Base-by-base conservation (phyloP, 441 rosid genomes). In the Gossypium gossypioides region DNA sequence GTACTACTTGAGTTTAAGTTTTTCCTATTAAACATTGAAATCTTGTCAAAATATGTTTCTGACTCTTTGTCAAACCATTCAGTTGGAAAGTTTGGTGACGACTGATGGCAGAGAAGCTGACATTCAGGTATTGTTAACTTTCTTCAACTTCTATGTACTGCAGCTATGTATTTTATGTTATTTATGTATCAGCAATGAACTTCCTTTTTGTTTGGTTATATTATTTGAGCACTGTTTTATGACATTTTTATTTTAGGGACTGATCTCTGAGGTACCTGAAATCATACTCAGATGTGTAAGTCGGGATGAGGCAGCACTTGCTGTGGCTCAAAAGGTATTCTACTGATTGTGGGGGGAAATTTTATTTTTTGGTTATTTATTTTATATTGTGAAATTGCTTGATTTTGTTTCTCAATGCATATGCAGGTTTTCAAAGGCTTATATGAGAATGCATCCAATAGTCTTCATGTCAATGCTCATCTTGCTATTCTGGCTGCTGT, bases 261-360 rank as follows among this genome's bases (percentile, higher is more conserved):
- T 91, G 62, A 81, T 93, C 78, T 76, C 94, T 57, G 98, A 91
- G 83, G 96, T 96, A 83, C 97, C 97, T 81, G 98, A 96, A 73
- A 93, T 96, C 76, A 89, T 96, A 80, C 92, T 91, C 22, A 84
- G 98, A 80, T 96, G 99, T 82, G 81, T 89, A 32, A 91, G 97
- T 77, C 88, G 96, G 78, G 99, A 96, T 77, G 98, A 93, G 83
- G 99, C 98, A 73, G 98, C 99, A 55, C 78, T 88, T 75, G 97
- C 99, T 77, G 93, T 96, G 29, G 97, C 99, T 61, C 99, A 93
- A 80, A 96, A 88, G 92, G 95, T 89, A 37, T 48, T 65, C 27
- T 73, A 18, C 18, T 32, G 13, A 27, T 22, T 54, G 24, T 71
- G 2, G 18, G 37, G 51, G 22, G 42, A 48, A 16, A 29, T n/a